These are phyloP conservation scores for Mortierella alpina DNA, from an alignment of 192 early-diverging fungal species.

Conservation along the genomic window DNA sequence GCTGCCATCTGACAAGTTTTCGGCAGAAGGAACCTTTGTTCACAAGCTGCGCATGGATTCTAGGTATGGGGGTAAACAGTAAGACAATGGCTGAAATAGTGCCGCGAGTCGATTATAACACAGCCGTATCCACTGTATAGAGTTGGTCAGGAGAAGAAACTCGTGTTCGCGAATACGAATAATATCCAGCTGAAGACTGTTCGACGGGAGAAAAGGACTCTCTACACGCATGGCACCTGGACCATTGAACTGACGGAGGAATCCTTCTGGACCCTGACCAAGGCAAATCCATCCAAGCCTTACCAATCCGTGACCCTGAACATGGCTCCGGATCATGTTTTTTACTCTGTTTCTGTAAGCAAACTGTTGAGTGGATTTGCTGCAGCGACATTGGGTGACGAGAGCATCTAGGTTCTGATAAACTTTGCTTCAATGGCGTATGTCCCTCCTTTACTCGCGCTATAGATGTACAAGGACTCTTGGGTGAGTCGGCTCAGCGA, in stretches of 20 bases:
- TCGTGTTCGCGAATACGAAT: slow-evolving; percentile 18
- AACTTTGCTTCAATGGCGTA: too few relatives aligned
- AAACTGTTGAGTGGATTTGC: not conserved
- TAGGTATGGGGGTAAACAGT: not conserved
- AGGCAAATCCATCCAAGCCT: slow-evolving; percentile 5
- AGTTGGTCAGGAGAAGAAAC: not conserved
- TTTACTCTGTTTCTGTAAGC: slow-evolving; percentile 42
- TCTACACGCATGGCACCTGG: slow-evolving; percentile 20
- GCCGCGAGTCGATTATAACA: too few relatives aligned
- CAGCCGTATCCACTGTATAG: not conserved
- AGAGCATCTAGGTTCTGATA: too few relatives aligned
- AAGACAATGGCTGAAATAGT: too few relatives aligned
- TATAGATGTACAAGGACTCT: slow-evolving; percentile 38
- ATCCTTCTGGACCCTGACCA: slow-evolving; percentile 21
- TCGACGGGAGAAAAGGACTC: slow-evolving; percentile 23
- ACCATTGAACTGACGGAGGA: slow-evolving; percentile 26
- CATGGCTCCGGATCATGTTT: not conserved
- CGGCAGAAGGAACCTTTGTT: slow-evolving; percentile 37
- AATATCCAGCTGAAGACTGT: slow-evolving; percentile 22
- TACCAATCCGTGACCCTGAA: slow-evolving; percentile 8
- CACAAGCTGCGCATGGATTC: slow-evolving; percentile 5
- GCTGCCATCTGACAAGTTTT: slow-evolving; percentile 20
- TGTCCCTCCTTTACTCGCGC: not conserved
- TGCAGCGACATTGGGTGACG: not conserved
- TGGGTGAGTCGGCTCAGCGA: slow-evolving; percentile 36